Evolutionary conservation across 257 asterid genomes (phyloP).

Genomic region (Prunella vulgaris): DNA sequence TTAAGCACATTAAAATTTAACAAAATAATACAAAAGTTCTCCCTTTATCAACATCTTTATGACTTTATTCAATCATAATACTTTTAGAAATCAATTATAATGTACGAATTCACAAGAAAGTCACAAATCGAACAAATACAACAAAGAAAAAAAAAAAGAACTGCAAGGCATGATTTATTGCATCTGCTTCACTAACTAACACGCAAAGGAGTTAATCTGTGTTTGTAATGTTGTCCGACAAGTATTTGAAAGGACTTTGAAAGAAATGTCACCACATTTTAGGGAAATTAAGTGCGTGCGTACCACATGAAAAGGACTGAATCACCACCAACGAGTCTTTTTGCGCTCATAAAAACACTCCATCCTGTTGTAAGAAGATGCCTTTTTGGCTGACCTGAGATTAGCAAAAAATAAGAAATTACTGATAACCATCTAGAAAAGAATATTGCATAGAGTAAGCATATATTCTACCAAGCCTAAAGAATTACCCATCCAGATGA

Average conservation of each 20-base stretch:
- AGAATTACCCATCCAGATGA: background rate
- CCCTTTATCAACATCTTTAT: too few relatives aligned
- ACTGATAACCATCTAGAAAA: background rate
- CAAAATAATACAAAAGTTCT: too few relatives aligned
- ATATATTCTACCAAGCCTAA: background rate
- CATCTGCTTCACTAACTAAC: too few relatives aligned
- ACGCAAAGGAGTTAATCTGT: too few relatives aligned
- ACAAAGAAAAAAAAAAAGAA: too few relatives aligned
- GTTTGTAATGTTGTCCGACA: too few relatives aligned
- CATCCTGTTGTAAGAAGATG: constrained; percentile 86
- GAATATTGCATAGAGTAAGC: background rate
- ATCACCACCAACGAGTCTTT: constrained; percentile 82
- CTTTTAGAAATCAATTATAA: too few relatives aligned
- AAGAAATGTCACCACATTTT: background rate
- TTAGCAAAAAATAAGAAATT: background rate
- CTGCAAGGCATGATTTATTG: too few relatives aligned
- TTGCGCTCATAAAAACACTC: constrained; percentile 80
- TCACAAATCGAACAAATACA: too few relatives aligned
- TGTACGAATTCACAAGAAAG: too few relatives aligned
- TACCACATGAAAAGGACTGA: constrained; percentile 83
- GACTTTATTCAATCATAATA: too few relatives aligned
- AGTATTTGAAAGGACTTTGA: background rate
- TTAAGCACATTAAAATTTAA: too few relatives aligned
- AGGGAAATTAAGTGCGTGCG: background rate
- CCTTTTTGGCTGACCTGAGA: constrained; percentile 82